Base-by-base conservation (phyloP, 2,329 filamentous ascomycete species). In the Talaromyces sp. region DNA sequence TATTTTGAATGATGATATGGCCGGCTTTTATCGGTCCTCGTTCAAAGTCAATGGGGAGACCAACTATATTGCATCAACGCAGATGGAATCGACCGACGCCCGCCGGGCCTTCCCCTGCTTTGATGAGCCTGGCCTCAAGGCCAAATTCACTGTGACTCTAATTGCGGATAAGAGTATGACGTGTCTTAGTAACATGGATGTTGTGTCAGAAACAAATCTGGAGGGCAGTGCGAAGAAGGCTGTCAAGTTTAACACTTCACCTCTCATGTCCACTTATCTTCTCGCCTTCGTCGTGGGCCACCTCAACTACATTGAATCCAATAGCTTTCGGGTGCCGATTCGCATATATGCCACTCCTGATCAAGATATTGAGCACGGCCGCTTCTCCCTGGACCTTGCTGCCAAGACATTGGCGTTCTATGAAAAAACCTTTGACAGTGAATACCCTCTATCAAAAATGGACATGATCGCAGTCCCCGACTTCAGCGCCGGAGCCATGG, bases 321-420 rank as follows among this genome's bases (percentile, higher is more conserved):
- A 91, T 66, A 86, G 87, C 63, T 97, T 97, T 84, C 88, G 93
- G 60, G 87, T 97, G 5, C 93, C 93, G 15, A 88, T 98, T 65
- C 86, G 93, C 67, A 93, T 97, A 25, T 98, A 95, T 76, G 92
- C 92, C 44, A 93, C 93, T 3, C 89, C 91, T 1, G 92, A 93
- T 70, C 89, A 91, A 71, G 85, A 96, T 71, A 93, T 96, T 66
- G 88, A 96, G 67, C 93, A 98, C 78, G 95, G 92, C 59, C 87
- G 85, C 30, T 96, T 91, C 79, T 95, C 95, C 47, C 80, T 98
- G 64, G 86, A 96, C 72, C 93, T 96, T 74, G 93, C 93, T 28
- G 91, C 92, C 71, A 90, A 93, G 78, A 90, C 95, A 67, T 91
- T 98, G 58, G 95, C 98, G 78, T 95, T 92, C 78, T 99, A 96